phyloP scores from a whole-genome alignment of 2,329 filamentous ascomycete genomes.

The Alternaria solani region DNA sequence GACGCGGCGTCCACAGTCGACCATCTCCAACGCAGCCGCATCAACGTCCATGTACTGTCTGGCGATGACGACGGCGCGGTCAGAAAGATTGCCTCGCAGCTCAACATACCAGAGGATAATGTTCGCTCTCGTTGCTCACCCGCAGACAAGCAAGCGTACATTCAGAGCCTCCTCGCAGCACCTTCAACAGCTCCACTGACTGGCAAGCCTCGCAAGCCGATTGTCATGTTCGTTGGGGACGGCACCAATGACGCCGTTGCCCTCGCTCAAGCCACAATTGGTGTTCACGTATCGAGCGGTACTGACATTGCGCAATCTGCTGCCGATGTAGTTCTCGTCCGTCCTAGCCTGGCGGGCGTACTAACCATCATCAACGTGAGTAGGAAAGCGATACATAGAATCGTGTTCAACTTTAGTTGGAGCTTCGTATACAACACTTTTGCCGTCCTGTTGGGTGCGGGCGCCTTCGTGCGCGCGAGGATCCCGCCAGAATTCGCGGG shows the following conservation, averaged over 20 bases:
- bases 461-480: slow-evolving; percentile 61
- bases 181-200: neutral
- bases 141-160: slow-evolving; percentile 63
- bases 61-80: slow-evolving; percentile 64
- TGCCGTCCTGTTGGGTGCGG: slow-evolving; percentile 71
- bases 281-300: slow-evolving; percentile 70
- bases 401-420: slow-evolving; percentile 75
- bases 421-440: slow-evolving; percentile 74
- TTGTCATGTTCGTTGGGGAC: slow-evolving; percentile 76
- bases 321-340: slow-evolving; percentile 73
- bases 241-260: slow-evolving; percentile 84
- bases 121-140: slow-evolving; percentile 60
- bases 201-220: slow-evolving; percentile 16
- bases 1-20: slow-evolving; percentile 62
- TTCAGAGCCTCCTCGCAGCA: slow-evolving; percentile 45
- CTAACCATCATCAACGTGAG: slow-evolving; percentile 65
- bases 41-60: slow-evolving; percentile 64
- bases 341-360: slow-evolving; percentile 57
- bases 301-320: slow-evolving; percentile 70
- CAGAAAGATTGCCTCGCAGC: slow-evolving; percentile 51
- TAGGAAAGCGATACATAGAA: slow-evolving; percentile 48
- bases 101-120: slow-evolving; percentile 50
- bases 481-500: slow-evolving; percentile 73
- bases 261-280: slow-evolving; percentile 73
- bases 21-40: slow-evolving; percentile 56